phyloP scores from a whole-genome alignment of 2,329 filamentous ascomycete species.

The Colletotrichum gigasporum region DNA sequence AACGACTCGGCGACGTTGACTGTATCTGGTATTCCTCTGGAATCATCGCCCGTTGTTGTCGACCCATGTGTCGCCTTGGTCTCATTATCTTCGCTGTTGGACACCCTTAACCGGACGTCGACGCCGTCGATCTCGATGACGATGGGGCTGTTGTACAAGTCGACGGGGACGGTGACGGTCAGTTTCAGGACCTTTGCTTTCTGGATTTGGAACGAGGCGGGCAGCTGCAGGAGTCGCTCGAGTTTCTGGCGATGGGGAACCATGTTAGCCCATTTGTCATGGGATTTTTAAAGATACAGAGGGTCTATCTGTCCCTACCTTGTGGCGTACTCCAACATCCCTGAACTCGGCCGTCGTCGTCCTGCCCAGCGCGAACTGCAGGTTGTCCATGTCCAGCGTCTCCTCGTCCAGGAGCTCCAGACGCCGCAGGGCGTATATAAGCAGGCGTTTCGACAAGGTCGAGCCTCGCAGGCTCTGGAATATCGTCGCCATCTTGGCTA shows the following conservation, averaged over 20 bases:
- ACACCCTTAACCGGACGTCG: constrained; percentile 72
- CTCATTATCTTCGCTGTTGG: constrained; percentile 42
- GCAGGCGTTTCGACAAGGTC: constrained; percentile 87
- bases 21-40: constrained; percentile 68
- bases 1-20: constrained; percentile 82
- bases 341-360: constrained; percentile 86
- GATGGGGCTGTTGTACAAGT: constrained; percentile 88
- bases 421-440: constrained; percentile 85
- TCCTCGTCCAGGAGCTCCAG: constrained; percentile 90
- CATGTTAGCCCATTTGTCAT: neutral
- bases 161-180: constrained; percentile 84
- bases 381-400: constrained; percentile 83
- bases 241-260: constrained; percentile 72
- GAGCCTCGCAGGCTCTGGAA: constrained; percentile 72
- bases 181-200: constrained; percentile 81
- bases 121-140: constrained; percentile 84
- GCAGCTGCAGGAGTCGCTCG: constrained; percentile 77
- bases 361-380: constrained; percentile 85
- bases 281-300: neutral
- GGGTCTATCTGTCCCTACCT: constrained; percentile 62
- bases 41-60: constrained; percentile 37
- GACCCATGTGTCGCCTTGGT: constrained; percentile 34
- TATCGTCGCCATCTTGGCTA: constrained; percentile 72
- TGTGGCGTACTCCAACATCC: constrained; percentile 83
- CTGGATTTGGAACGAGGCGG: constrained; percentile 74